These are phyloP conservation scores for Cyamopsis tetragonoloba DNA, from an alignment of 306 rosid genomes.

Conservation along the genomic window DNA sequence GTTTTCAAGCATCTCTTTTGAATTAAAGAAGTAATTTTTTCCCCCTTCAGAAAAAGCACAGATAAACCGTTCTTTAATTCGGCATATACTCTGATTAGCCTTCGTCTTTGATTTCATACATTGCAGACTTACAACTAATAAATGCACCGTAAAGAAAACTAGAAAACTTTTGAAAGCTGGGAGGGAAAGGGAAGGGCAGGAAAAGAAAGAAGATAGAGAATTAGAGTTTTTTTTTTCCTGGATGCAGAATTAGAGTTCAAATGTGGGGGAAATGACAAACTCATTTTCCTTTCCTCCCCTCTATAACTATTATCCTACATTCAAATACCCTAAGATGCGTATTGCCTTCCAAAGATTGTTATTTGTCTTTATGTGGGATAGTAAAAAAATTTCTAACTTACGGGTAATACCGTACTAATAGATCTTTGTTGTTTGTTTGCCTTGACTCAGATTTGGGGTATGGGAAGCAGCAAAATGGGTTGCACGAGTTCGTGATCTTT, in stretches of 20 bases:
- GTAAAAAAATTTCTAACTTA: neutral
- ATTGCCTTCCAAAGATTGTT: neutral
- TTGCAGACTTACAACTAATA: neutral
- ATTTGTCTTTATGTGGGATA: neutral
- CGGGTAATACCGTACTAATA: neutral
- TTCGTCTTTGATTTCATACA: neutral
- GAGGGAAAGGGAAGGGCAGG: neutral
- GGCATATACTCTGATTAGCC: neutral
- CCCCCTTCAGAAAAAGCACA: too few species aligned
- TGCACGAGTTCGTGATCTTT: constrained; percentile 68
- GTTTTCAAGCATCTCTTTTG: too few species aligned
- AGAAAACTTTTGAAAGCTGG: neutral
- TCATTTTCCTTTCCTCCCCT: neutral
- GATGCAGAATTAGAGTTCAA: neutral
- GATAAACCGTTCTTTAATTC: too few species aligned
- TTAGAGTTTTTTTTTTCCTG: too few species aligned
- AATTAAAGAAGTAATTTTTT: too few species aligned
- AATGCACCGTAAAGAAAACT: neutral
- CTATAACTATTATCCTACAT: neutral
- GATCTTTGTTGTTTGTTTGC: constrained; percentile 10
- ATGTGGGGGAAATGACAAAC: neutral
- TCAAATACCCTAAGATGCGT: neutral
- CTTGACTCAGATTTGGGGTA: constrained; percentile 74
- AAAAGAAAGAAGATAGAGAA: neutral
- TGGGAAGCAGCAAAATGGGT: constrained; percentile 99